Conservation (phyloP, 169 alveolate species). For the Eimeria falciformis region DNA sequence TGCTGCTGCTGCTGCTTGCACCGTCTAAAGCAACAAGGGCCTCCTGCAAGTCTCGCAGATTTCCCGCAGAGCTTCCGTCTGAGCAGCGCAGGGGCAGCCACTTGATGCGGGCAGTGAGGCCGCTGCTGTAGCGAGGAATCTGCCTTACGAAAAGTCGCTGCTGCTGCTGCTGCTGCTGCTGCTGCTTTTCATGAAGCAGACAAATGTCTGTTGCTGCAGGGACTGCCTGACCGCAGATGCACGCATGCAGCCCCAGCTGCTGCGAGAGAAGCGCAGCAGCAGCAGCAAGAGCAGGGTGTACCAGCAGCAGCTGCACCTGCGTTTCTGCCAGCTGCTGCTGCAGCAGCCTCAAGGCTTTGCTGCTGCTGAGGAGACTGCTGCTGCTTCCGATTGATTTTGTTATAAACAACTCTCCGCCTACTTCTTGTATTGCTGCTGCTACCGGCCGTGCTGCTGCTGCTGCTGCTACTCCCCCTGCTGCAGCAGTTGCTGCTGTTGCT, state of each 20-base stretch:
- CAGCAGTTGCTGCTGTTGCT: constrained; percentile 54
- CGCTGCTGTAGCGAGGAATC: constrained; percentile 7
- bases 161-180: constrained; percentile 46
- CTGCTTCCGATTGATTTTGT: constrained; percentile 14
- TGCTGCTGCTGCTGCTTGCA: constrained; percentile 14
- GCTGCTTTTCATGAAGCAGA: background rate
- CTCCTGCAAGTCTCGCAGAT: constrained; percentile 49
- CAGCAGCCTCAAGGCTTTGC: constrained; percentile 66
- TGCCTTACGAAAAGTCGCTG: constrained; percentile 33
- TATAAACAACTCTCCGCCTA: constrained; percentile 29
- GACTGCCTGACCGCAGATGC: constrained; percentile 41
- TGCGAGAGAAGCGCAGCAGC: constrained; percentile 41
- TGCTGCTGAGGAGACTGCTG: constrained; percentile 29
- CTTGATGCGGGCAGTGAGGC: constrained; percentile 27
- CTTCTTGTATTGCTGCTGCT: constrained; percentile 55
- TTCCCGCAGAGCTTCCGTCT: constrained; percentile 25
- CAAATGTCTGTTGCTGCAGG: constrained; percentile 40
- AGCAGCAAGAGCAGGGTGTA: constrained; percentile 54
- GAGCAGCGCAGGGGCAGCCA: constrained; percentile 50
- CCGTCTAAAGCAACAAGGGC: constrained; percentile 36
- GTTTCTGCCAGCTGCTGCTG: constrained; percentile 67
- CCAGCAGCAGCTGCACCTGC: constrained; percentile 59
- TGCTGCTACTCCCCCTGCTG: constrained; percentile 65
- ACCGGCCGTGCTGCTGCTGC: constrained; percentile 64
- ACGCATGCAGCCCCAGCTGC: constrained; percentile 30